Percentiles rank a stretch among this genome's conserved stretches.
phyloP scores from a whole-genome alignment of 768 basidiomycete genomes.

The Xerocomellus chrysenteron region DNA sequence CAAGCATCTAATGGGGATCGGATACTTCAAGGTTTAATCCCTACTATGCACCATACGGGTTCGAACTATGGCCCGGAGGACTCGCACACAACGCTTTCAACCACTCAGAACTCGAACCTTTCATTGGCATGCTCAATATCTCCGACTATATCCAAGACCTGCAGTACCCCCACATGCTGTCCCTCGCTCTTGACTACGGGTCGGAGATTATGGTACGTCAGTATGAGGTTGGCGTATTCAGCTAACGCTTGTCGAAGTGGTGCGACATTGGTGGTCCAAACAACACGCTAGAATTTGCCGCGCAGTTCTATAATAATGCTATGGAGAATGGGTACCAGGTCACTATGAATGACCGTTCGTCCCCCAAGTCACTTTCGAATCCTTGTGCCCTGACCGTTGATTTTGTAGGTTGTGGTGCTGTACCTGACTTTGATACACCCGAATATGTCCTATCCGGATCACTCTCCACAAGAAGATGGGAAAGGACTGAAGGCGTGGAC shows the following conservation, averaged over 20 bases:
- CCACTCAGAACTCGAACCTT: conserved; percentile 47
- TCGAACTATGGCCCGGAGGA: conserved; percentile 50
- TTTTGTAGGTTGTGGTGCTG: conserved; percentile 44
- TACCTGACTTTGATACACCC: conserved; percentile 55
- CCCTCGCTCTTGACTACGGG: conserved; percentile 45
- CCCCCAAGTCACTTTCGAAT: background rate
- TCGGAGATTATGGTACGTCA: conserved; percentile 53
- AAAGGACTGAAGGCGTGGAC: conserved; percentile 59
- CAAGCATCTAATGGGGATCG: background rate
- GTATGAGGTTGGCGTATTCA: background rate
- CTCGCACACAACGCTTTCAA: conserved; percentile 54
- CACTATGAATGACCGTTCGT: conserved; percentile 44
- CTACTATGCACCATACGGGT: conserved; percentile 50
- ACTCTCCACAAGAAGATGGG: conserved; percentile 51
- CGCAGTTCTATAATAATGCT: conserved; percentile 46
- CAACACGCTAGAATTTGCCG: conserved; percentile 44
- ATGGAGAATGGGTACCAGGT: conserved; percentile 44
- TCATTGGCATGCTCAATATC: conserved; percentile 50
- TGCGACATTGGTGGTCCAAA: conserved; percentile 58
- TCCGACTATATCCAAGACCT: conserved; percentile 52
- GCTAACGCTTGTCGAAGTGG: conserved; percentile 38
- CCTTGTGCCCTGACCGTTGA: background rate
- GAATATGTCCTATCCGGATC: conserved; percentile 51
- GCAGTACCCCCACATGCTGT: conserved; percentile 51
- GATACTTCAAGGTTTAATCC: conserved; percentile 48